These are phyloP conservation scores for Ustulina deusta DNA, from an alignment of 2,329 filamentous ascomycete genomes.

Conservation along the genomic window DNA sequence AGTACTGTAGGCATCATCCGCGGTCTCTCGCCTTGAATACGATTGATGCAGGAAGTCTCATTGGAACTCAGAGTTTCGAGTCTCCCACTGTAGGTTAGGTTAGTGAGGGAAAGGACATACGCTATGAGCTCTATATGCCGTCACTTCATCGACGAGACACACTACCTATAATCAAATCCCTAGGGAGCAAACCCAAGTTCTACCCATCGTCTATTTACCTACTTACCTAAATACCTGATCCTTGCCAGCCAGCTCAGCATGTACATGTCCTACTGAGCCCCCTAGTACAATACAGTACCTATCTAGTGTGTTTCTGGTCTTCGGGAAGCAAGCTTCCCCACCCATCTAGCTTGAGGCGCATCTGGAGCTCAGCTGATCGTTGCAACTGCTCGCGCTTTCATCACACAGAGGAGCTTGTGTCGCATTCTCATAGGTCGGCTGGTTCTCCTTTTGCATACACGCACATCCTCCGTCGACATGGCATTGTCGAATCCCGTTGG, in stretches of 20 bases:
- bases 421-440: slow-evolving; percentile 34
- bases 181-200: background rate
- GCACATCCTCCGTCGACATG: slow-evolving; percentile 43
- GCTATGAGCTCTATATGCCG: background rate
- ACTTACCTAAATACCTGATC: background rate
- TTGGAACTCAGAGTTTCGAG: background rate
- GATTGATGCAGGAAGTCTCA: background rate
- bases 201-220: background rate
- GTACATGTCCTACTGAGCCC: background rate
- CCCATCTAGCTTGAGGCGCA: slow-evolving; percentile 24
- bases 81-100: too few relatives aligned
- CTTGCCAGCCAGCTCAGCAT: background rate
- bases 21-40: too few relatives aligned
- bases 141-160: background rate
- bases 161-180: background rate
- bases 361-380: slow-evolving; percentile 8
- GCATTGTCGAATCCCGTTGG: slow-evolving; percentile 69
- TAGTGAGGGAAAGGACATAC: background rate
- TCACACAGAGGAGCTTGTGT: slow-evolving; percentile 29
- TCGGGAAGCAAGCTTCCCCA: slow-evolving; percentile 43
- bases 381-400: slow-evolving; percentile 31
- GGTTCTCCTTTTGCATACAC: slow-evolving; percentile 25
- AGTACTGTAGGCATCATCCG: background rate
- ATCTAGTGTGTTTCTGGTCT: background rate
- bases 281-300: background rate